Conservation (phyloP, 257 asterid genomes). For the Scutellaria barbata region DNA sequence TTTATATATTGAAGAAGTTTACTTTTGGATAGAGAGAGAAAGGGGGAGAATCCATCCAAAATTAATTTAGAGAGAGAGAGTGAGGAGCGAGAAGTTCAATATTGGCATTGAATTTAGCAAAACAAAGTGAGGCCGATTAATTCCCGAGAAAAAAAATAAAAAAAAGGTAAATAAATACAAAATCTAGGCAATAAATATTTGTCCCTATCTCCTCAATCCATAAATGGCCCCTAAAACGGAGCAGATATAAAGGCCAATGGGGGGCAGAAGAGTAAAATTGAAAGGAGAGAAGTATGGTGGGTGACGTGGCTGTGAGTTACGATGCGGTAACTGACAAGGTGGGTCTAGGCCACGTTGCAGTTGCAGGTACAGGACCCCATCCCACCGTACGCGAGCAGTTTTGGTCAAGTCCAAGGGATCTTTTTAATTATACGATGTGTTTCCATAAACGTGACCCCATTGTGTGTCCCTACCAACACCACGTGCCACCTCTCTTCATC, state of each 20-base stretch:
- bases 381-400: slow-evolving; percentile 38
- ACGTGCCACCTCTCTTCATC: slow-evolving; percentile 46
- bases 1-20: slow-evolving; percentile 39
- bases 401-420: slow-evolving; percentile 33
- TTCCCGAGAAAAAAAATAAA: too few relatives aligned
- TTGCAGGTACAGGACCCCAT: slow-evolving; percentile 37
- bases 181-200: slow-evolving; percentile 12
- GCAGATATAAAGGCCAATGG: slow-evolving; percentile 1
- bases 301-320: slow-evolving; percentile 41
- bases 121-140: not conserved
- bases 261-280: not conserved
- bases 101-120: slow-evolving; percentile 36
- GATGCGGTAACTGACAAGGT: slow-evolving; percentile 46
- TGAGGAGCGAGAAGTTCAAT: slow-evolving; percentile 38
- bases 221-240: slow-evolving; percentile 12
- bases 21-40: slow-evolving; percentile 32
- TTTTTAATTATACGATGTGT: slow-evolving; percentile 16
- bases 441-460: slow-evolving; percentile 29
- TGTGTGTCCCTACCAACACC: slow-evolving; percentile 39
- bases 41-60: slow-evolving; percentile 39
- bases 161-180: not conserved
- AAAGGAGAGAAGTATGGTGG: not conserved
- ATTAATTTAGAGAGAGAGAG: slow-evolving; percentile 25
- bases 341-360: slow-evolving; percentile 47
- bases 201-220: slow-evolving; percentile 22